A percentile compares a stretch with the other conserved stretches of the same genome.
Conservation (phyloP, 2,329 filamentous ascomycete species). For the Colletotrichum orbiculare region DNA sequence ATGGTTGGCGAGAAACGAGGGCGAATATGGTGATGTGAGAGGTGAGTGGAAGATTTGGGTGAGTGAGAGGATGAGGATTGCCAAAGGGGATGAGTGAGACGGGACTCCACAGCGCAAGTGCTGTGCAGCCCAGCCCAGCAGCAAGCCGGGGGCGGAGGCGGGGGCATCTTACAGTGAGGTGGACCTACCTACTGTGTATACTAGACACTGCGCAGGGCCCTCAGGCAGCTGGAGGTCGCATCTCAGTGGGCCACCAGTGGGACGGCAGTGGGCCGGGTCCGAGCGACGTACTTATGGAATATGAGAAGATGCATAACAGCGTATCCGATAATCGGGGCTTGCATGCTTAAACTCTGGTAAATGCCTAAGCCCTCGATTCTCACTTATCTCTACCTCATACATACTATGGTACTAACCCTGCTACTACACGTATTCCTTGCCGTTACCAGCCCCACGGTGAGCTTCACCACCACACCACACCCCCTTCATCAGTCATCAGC, state of each 20-base stretch:
- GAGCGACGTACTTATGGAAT: neutral
- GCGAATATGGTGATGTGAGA: neutral
- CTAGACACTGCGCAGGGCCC: too few relatives aligned
- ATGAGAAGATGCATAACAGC: conserved; percentile 18
- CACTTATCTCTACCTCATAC: too few relatives aligned
- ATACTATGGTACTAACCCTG: neutral
- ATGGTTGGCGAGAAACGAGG: neutral
- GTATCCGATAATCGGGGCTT: conserved; percentile 7
- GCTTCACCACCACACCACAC: conserved; percentile 1
- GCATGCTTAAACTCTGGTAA: neutral
- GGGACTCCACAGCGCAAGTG: neutral
- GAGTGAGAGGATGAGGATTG: conserved; percentile 4
- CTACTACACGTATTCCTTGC: too few relatives aligned
- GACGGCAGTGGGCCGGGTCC: neutral
- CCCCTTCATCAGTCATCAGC: neutral
- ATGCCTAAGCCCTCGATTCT: neutral
- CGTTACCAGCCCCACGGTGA: neutral
- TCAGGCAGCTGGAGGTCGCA: too few relatives aligned
- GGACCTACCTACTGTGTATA: too few relatives aligned
- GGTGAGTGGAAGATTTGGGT: neutral
- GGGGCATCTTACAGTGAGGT: neutral
- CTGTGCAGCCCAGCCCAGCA: conserved; percentile 8
- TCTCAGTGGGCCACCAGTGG: too few relatives aligned
- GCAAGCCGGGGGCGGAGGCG: conserved; percentile 15
- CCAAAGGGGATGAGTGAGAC: conserved; percentile 11